These are phyloP conservation scores for Calonectria naviculata DNA, from an alignment of 2,329 filamentous ascomycete genomes.

Conservation along the genomic window DNA sequence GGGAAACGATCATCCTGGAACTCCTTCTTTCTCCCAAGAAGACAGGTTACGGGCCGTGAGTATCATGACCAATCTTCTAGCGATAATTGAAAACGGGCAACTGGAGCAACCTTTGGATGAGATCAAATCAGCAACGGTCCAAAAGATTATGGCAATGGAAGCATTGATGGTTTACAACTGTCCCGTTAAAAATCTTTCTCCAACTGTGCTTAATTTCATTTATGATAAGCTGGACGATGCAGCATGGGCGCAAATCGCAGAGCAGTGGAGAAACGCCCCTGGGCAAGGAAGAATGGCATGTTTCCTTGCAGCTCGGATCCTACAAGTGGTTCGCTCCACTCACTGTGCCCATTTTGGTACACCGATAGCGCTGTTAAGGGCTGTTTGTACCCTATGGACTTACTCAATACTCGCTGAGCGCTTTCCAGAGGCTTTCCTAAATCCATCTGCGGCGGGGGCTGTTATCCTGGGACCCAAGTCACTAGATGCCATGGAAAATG, in stretches of 20 bases:
- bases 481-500: neutral
- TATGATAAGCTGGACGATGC: conserved; percentile 10
- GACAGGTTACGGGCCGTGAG: conserved; percentile 1
- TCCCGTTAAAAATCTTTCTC: neutral
- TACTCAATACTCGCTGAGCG: neutral
- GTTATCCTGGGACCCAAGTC: neutral
- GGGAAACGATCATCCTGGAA: neutral
- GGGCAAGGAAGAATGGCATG: conserved; percentile 22
- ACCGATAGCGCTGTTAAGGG: neutral
- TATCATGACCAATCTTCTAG: neutral
- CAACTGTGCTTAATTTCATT: conserved; percentile 15
- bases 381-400: neutral
- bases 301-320: conserved; percentile 19
- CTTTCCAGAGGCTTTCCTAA: neutral
- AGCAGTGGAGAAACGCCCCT: neutral
- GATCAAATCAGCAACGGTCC: conserved; percentile 19
- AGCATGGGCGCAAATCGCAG: neutral
- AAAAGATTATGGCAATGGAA: conserved; percentile 16
- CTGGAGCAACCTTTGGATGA: conserved; percentile 9
- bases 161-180: conserved; percentile 19
- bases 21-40: conserved; percentile 1
- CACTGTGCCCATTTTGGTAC: conserved; percentile 20
- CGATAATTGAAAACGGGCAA: conserved; percentile 14
- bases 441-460: neutral
- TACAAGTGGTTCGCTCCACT: conserved; percentile 13